Conservation (phyloP, 306 rosid genomes). For the Canavalia ensiformis region DNA sequence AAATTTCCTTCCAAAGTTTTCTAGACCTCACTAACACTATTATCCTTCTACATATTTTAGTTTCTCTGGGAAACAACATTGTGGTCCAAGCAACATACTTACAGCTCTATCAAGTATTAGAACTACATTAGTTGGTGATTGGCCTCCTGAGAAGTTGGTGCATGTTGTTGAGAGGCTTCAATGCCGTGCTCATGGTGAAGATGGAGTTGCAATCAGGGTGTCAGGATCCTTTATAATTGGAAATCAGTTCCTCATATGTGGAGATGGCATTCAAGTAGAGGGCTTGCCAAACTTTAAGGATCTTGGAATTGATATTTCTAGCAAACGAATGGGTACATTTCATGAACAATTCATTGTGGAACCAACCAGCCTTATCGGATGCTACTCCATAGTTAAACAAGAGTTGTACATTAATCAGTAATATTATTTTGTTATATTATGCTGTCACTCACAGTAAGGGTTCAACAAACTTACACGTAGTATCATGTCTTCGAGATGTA, state of each 20-base stretch:
- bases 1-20: conserved; percentile 9
- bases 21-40: conserved; percentile 11
- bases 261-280: conserved; percentile 95
- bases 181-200: conserved; percentile 80
- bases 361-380: conserved; percentile 78
- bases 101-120: conserved; percentile 68
- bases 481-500: conserved; percentile 24
- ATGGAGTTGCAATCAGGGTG: conserved; percentile 89
- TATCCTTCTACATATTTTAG: conserved; percentile 50
- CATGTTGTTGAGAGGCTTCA: conserved; percentile 93
- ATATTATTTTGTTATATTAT: not conserved
- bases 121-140: conserved; percentile 81
- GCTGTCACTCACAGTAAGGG: not conserved
- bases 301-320: conserved; percentile 77
- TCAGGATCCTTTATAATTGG: conserved; percentile 90
- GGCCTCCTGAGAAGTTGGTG: conserved; percentile 95
- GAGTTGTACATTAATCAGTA: conserved; percentile 82
- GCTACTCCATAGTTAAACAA: conserved; percentile 78
- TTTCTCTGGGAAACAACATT: conserved; percentile 78
- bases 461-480: conserved; percentile 1
- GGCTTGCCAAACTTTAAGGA: conserved; percentile 90
- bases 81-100: conserved; percentile 72
- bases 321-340: conserved; percentile 88
- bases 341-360: conserved; percentile 87
- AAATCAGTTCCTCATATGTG: conserved; percentile 94